Conservation (phyloP, 495 filamentous ascomycete genomes). For the Lepidopterella palustris region DNA sequence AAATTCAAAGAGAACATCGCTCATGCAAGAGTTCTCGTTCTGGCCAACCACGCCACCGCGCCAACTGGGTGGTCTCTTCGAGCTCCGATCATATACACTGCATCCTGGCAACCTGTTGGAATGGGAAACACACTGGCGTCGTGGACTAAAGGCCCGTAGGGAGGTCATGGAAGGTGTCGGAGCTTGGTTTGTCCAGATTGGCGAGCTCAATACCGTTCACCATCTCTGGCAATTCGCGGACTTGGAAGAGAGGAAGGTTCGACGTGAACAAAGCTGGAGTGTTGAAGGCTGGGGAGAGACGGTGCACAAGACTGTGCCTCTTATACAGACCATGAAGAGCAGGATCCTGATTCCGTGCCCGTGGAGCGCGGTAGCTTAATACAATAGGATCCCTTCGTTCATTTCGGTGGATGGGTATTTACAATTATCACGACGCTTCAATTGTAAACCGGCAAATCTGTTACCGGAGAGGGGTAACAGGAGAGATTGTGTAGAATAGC, state of each 20-base stretch:
- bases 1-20: slow-evolving; percentile 71
- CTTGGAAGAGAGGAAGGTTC: slow-evolving; percentile 83
- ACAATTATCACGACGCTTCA: not conserved
- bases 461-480: not conserved
- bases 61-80: slow-evolving; percentile 84
- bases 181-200: slow-evolving; percentile 98
- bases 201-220: slow-evolving; percentile 94
- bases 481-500: not conserved
- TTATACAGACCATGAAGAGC: slow-evolving; percentile 95
- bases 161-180: slow-evolving; percentile 99
- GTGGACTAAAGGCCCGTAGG: slow-evolving; percentile 76
- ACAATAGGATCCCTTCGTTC: no score
- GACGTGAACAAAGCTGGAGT: slow-evolving; percentile 90
- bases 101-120: slow-evolving; percentile 92
- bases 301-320: slow-evolving; percentile 94
- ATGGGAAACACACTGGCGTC: slow-evolving; percentile 98
- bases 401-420: not conserved
- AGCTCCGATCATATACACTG: slow-evolving; percentile 93
- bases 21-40: slow-evolving; percentile 99
- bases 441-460: not conserved
- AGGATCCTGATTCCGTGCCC: slow-evolving; percentile 89
- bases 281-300: slow-evolving; percentile 96
- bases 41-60: slow-evolving; percentile 94
- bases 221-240: slow-evolving; percentile 98
- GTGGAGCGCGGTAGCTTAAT: slow-evolving; percentile 84